Percentiles rank a stretch among this genome's conserved stretches.
Evolutionary conservation across 495 filamentous ascomycete species (phyloP).

Genomic region (Neurospora hispaniola): DNA sequence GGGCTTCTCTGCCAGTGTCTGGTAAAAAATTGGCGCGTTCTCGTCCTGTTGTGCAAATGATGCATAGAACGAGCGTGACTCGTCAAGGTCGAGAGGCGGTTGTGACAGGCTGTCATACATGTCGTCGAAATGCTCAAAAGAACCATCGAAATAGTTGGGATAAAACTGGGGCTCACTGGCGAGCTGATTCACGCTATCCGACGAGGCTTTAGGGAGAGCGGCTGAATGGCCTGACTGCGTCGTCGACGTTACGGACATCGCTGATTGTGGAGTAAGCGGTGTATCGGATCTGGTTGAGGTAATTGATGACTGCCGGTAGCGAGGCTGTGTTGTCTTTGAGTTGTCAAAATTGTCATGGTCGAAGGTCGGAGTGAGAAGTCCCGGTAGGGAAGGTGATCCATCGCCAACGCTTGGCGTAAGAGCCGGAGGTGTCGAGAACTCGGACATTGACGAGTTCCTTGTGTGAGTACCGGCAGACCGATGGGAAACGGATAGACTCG

Average conservation of each 20-base stretch:
- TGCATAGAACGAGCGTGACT: neutral
- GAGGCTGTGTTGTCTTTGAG: neutral
- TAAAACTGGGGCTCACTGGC: neutral
- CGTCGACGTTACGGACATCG: neutral
- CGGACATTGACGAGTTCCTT: neutral
- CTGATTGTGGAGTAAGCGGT: neutral
- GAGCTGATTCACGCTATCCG: neutral
- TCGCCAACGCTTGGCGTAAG: neutral
- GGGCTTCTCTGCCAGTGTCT: neutral
- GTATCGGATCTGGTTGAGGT: neutral
- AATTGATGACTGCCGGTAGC: neutral
- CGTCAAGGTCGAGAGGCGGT: neutral
- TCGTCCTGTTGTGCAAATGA: neutral
- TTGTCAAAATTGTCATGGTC: neutral
- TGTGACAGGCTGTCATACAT: neutral
- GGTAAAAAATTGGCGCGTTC: neutral
- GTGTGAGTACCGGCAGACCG: neutral
- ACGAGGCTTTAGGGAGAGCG: neutral
- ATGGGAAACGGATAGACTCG: neutral
- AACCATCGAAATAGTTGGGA: neutral
- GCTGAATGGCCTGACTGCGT: neutral
- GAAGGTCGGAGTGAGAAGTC: neutral
- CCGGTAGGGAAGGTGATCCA: neutral
- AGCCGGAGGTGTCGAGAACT: neutral
- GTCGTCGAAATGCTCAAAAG: neutral